Evolutionary conservation across 805 yeast genomes (phyloP).

Genomic region (Wickerhamomyces tratensis): DNA sequence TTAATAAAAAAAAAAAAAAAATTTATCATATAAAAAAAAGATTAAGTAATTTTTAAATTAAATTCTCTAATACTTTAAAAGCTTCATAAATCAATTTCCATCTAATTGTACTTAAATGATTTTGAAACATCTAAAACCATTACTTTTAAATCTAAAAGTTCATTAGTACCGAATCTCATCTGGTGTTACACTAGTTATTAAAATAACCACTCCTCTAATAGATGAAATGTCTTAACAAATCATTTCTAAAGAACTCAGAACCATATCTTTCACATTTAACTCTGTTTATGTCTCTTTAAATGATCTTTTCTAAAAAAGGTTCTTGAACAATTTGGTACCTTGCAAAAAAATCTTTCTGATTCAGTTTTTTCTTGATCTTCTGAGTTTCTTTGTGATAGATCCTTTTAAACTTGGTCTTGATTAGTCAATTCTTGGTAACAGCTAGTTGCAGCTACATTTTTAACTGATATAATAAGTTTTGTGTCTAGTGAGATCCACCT

Average conservation of each 20-base stretch:
- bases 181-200: neutral
- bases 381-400: too few relatives aligned
- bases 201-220: neutral
- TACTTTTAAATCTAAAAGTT: neutral
- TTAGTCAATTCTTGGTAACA: too few relatives aligned
- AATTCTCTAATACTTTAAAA: neutral
- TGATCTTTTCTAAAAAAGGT: constrained; percentile 45
- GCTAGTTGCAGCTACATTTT: too few relatives aligned
- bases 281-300: constrained; percentile 38
- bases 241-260: neutral
- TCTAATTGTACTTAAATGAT: neutral
- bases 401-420: too few relatives aligned
- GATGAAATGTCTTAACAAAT: neutral
- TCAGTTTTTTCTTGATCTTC: too few relatives aligned
- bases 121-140: neutral
- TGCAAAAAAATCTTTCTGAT: constrained; percentile 14
- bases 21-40: too few relatives aligned
- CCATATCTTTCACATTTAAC: neutral
- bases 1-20: too few relatives aligned
- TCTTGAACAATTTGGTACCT: constrained; percentile 34
- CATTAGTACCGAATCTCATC: neutral
- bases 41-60: too few relatives aligned
- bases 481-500: too few relatives aligned
- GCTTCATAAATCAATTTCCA: constrained; percentile 1
- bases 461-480: too few relatives aligned